phyloP scores from a whole-genome alignment of 306 rosid genomes.

The Glycine soja region DNA sequence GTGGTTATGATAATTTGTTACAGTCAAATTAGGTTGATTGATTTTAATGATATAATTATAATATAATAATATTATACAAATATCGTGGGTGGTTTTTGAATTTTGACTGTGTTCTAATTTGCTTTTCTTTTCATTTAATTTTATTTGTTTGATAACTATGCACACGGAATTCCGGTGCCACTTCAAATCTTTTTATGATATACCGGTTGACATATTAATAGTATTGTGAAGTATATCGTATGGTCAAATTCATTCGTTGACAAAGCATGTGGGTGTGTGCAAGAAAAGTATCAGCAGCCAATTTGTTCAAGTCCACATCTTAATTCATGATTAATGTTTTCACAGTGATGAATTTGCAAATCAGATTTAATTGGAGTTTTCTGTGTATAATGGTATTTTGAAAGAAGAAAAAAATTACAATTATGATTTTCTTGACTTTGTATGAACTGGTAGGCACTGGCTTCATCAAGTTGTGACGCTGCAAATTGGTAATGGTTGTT shows the following conservation, averaged over 20 bases:
- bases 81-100: conserved; percentile 50
- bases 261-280: neutral
- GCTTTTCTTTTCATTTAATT: neutral
- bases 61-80: conserved; percentile 9
- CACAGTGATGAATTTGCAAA: neutral
- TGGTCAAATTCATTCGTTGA: conserved; percentile 44
- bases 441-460: conserved; percentile 53
- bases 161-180: neutral
- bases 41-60: too few relatives aligned
- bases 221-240: neutral
- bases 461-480: conserved; percentile 42
- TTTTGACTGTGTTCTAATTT: conserved; percentile 47
- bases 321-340: neutral
- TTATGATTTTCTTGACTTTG: conserved; percentile 43
- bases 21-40: too few relatives aligned
- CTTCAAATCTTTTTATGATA: conserved; percentile 3
- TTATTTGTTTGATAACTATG: neutral
- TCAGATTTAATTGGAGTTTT: conserved; percentile 6
- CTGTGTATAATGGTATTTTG: neutral
- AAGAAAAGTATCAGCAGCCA: conserved; percentile 47
- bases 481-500: conserved; percentile 56
- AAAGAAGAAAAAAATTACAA: neutral
- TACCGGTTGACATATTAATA: conserved; percentile 25
- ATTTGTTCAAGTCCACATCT: conserved; percentile 47
- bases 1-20: too few relatives aligned